Conservation (phyloP, 169 alveolate genomes). For the Plasmodium relictum region DNA sequence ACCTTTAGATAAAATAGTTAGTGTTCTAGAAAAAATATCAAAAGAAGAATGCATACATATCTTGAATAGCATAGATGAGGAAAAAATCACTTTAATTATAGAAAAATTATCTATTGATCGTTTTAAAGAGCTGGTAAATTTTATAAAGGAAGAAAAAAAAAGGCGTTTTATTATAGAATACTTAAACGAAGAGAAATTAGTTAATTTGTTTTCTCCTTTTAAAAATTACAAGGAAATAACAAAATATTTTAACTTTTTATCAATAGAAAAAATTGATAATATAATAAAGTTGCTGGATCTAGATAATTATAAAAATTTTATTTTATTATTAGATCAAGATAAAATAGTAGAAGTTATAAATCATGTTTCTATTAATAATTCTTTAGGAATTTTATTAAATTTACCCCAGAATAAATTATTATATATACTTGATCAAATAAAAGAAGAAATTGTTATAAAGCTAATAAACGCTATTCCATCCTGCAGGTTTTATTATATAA, state of each 20-base stretch:
- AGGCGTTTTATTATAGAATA: constrained; percentile 14
- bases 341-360: constrained; percentile 39
- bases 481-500: constrained; percentile 59
- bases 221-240: constrained; percentile 26
- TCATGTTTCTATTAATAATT: constrained; percentile 32
- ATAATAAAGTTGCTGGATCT: constrained; percentile 32
- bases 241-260: constrained; percentile 35
- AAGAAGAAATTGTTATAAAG: constrained; percentile 18
- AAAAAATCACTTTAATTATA: not conserved
- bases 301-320: constrained; percentile 54
- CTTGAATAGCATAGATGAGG: not conserved
- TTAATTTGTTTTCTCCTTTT: constrained; percentile 26
- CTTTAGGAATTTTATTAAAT: constrained; percentile 32
- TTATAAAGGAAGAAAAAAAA: constrained; percentile 23
- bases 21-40: too few relatives aligned
- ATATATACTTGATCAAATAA: constrained; percentile 32
- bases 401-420: constrained; percentile 43
- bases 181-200: constrained; percentile 42
- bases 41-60: too few relatives aligned
- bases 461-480: constrained; percentile 45
- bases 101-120: not conserved
- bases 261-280: constrained; percentile 36
- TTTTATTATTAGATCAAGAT: constrained; percentile 27
- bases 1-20: too few relatives aligned
- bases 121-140: constrained; percentile 11